Conservation (phyloP, 2,329 filamentous ascomycete species). For the Colletotrichum zoysiae region DNA sequence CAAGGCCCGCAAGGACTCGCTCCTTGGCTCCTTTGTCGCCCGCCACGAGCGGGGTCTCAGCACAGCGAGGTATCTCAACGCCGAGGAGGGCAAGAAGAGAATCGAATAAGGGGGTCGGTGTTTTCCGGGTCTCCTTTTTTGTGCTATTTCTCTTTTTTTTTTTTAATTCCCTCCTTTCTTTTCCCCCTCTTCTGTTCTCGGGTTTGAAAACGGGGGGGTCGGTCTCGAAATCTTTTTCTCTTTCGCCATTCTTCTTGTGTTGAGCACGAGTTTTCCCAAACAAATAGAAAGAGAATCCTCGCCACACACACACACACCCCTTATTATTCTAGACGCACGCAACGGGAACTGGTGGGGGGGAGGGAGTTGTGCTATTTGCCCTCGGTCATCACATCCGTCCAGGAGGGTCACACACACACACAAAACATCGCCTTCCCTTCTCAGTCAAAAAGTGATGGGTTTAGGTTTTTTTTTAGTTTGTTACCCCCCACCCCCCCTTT, state of each 20-base stretch:
- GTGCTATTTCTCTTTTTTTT: neutral
- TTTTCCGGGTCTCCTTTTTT: neutral
- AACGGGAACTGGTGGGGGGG: too few species aligned
- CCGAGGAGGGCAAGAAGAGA: slow-evolving; percentile 98
- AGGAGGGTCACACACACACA: neutral
- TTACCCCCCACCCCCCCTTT: too few species aligned
- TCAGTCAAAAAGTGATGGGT: neutral
- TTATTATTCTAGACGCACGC: too few species aligned
- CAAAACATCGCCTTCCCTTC: neutral
- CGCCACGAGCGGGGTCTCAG: slow-evolving; percentile 86
- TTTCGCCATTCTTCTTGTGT: slow-evolving; percentile 1
- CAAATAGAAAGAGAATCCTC: neutral
- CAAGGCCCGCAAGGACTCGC: slow-evolving; percentile 83
- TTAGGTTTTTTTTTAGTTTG: too few species aligned
- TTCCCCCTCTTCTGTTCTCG: neutral
- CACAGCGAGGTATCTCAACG: slow-evolving; percentile 82
- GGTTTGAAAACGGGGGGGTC: too few species aligned
- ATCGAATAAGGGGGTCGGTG: slow-evolving; percentile 73
- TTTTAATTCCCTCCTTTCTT: too few species aligned
- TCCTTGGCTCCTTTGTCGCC: slow-evolving; percentile 82
- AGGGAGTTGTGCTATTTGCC: neutral
- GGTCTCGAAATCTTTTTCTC: too few species aligned
- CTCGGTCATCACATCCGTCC: slow-evolving; percentile 17
- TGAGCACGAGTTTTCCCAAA: neutral
- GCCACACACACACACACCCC: neutral